A percentile compares a stretch with the other conserved stretches of the same genome.
Conservation (phyloP, 306 rosid genomes). For the Rosa persica region DNA sequence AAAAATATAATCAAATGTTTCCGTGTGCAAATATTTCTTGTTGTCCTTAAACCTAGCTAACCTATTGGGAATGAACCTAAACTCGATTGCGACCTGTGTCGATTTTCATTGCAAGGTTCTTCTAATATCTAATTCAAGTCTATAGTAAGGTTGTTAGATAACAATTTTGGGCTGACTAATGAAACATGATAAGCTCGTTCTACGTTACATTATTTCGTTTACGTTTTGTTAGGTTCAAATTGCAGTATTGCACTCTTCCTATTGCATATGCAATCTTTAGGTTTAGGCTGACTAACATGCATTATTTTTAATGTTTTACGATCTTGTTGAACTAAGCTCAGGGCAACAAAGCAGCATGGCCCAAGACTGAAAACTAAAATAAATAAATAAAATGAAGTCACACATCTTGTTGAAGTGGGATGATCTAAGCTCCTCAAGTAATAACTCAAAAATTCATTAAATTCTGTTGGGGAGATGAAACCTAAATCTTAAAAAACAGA, state of each 20-base stretch:
- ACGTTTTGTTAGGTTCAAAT: not conserved
- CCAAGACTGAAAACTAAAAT: too few relatives aligned
- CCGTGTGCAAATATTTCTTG: not conserved
- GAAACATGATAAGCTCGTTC: not conserved
- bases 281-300: not conserved
- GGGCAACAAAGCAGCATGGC: too few relatives aligned
- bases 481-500: not conserved
- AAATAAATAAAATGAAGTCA: too few relatives aligned
- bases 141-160: not conserved
- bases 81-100: slow-evolving; percentile 1
- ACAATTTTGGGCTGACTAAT: not conserved
- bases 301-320: not conserved
- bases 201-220: not conserved
- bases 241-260: not conserved
- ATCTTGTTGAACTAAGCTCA: too few relatives aligned
- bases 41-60: not conserved
- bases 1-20: not conserved
- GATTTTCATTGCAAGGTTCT: not conserved
- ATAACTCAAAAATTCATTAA: too few relatives aligned
- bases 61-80: not conserved
- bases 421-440: too few relatives aligned
- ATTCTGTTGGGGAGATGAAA: too few relatives aligned
- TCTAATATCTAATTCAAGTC: not conserved
- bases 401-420: too few relatives aligned
- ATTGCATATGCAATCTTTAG: not conserved